phyloP scores from a whole-genome alignment of 1,284 basidiomycete genomes.

The Puccinia horiana region DNA sequence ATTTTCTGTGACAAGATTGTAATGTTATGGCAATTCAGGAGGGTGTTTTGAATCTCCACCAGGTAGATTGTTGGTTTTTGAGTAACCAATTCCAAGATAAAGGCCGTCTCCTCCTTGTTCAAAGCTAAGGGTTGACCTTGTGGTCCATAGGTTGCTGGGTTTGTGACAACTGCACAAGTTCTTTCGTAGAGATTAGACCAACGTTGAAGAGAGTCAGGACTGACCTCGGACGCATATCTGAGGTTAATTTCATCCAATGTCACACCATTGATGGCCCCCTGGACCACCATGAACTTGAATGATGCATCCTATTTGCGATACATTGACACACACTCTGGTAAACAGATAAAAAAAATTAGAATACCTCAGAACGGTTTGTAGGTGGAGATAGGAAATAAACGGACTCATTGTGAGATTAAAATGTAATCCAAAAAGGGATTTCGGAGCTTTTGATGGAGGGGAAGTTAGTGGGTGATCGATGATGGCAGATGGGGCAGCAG shows the following conservation, averaged over 20 bases:
- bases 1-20: background rate
- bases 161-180: background rate
- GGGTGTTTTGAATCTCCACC: background rate
- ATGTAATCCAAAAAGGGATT: no score
- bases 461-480: no score
- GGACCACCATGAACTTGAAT: background rate
- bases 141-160: background rate
- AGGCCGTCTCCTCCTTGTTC: background rate
- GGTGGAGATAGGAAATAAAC: no score
- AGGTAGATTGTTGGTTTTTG: background rate
- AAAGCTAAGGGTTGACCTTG: background rate
- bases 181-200: constrained; percentile 7
- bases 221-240: background rate
- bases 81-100: background rate
- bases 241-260: background rate
- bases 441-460: no score
- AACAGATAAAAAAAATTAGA: no score
- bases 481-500: no score
- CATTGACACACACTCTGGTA: no score
- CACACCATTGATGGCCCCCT: background rate
- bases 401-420: no score
- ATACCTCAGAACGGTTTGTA: no score
- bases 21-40: background rate
- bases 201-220: background rate
- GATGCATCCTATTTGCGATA: no score